Percentiles rank a stretch among this genome's conserved stretches.
phyloP scores from a whole-genome alignment of 2,329 filamentous ascomycete genomes.

The Boeremia exigua region DNA sequence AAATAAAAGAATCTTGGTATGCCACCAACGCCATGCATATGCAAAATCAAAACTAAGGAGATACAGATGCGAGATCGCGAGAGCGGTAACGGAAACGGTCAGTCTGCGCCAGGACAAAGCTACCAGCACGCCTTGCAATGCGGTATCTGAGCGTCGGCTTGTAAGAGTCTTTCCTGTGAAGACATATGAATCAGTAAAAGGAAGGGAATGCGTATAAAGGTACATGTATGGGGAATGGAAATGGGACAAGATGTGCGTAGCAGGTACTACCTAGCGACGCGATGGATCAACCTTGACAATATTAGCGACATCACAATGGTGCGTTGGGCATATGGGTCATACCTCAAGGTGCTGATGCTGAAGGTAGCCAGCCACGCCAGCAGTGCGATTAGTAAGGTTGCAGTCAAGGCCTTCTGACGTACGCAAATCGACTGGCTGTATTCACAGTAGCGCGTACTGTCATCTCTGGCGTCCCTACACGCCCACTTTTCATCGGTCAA shows the following conservation, averaged over 20 bases:
- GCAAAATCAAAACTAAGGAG: conserved; percentile 18
- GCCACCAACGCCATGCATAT: conserved; percentile 17
- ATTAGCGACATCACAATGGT: conserved; percentile 15
- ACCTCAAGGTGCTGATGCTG: conserved; percentile 69
- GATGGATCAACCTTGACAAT: conserved; percentile 33
- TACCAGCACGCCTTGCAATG: conserved; percentile 13
- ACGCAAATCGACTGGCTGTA: conserved; percentile 60
- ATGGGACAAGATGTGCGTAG: not conserved
- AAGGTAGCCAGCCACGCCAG: conserved; percentile 93
- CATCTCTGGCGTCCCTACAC: conserved; percentile 41
- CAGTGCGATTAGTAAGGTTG: conserved; percentile 79
- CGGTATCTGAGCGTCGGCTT: conserved; percentile 17
- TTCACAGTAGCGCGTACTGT: conserved; percentile 19
- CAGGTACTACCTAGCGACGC: conserved; percentile 35
- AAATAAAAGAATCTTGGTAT: conserved; percentile 4
- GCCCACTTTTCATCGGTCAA: conserved; percentile 68
- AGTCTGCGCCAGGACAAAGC: conserved; percentile 13
- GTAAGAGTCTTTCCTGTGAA: conserved; percentile 14
- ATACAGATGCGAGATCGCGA: conserved; percentile 13
- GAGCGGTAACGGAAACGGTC: conserved; percentile 16
- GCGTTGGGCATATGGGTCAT: conserved; percentile 5
- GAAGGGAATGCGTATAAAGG: conserved; percentile 8
- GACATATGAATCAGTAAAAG: conserved; percentile 12
- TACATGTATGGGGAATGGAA: conserved; percentile 8
- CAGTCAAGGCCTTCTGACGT: conserved; percentile 74